Conservation (phyloP, 495 filamentous ascomycete genomes). For the Xylaria palmicola region DNA sequence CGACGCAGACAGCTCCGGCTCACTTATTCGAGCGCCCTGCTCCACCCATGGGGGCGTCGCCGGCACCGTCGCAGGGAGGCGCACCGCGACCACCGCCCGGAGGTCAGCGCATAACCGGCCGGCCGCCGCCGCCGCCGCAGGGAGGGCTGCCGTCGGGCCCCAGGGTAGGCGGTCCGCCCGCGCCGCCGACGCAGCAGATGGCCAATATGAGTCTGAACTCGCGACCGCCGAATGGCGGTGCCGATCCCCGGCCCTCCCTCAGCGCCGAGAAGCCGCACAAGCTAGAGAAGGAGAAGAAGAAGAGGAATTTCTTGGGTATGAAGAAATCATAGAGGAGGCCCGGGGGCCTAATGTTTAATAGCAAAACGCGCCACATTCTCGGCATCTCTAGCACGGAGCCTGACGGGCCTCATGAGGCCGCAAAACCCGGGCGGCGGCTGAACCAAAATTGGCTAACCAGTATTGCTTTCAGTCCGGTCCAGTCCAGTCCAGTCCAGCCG, state of each 20-base stretch:
- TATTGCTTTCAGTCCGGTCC: background rate
- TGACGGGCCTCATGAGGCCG: too few relatives aligned
- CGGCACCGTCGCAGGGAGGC: conserved; percentile 8
- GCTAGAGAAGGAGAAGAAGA: conserved; percentile 68
- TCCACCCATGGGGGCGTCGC: conserved; percentile 42
- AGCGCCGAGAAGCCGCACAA: conserved; percentile 48
- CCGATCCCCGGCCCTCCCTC: conserved; percentile 32
- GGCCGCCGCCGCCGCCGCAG: conserved; percentile 22
- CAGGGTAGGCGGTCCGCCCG: conserved; percentile 25
- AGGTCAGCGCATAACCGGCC: conserved; percentile 32
- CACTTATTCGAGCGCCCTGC: conserved; percentile 83
- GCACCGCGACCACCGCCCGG: conserved; percentile 27
- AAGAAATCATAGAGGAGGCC: conserved; percentile 44
- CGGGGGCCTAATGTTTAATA: too few relatives aligned
- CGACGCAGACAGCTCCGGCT: conserved; percentile 75
- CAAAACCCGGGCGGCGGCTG: too few relatives aligned
- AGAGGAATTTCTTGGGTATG: conserved; percentile 72
- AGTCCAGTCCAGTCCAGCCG: too few relatives aligned
- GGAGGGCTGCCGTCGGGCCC: conserved; percentile 28
- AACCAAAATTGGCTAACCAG: background rate
- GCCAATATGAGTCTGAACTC: conserved; percentile 56
- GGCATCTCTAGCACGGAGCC: background rate
- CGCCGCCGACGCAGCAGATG: conserved; percentile 59
- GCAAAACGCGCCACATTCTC: too few relatives aligned
- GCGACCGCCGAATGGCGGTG: conserved; percentile 21